Base-by-base conservation (phyloP, 2,329 filamentous ascomycete genomes). In the Botryotinia convoluta region DNA sequence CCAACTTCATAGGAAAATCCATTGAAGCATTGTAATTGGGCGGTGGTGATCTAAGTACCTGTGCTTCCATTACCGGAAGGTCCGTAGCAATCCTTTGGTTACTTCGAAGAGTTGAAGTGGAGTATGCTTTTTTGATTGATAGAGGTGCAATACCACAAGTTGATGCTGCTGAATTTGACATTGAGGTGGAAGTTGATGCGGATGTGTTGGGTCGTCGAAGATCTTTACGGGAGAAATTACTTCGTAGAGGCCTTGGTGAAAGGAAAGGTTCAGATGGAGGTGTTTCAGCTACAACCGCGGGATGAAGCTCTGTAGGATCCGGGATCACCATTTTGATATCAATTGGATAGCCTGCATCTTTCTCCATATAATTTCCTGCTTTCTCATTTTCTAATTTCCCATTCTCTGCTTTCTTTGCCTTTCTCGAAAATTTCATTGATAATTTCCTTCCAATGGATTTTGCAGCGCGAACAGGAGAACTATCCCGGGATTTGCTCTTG, bases 401-500 rank as follows among this genome's bases (percentile, higher is more conserved):
- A n/a, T 16, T 67, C 14, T 39, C 35, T n/a, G 12, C 35, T 39
- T 32, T 54, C 16, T 8, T 37, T n/a, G 26, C 45, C 1, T 29
- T 54, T 54, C 32, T 68, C 4, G 64, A 68, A 20, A 68, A 68
- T 18, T 54, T 68, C 14, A 35, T 48, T 26, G 64, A 68, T 39
- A 68, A 9, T 39, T 54, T 68, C 9, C 26, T 54, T 29, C 35
- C 26, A 1, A 68, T 16, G 10, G 45, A 68, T 54, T 26, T 68
- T 54, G 64, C 64, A 9, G 45, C 45, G 12, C 32, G 64, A 14
- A 51, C 16, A 3, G 45, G 35, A 54, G 64, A 54, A 22, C 48
- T 54, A n/a, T 51, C 48, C 44, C 26, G 26, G 39, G 64, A 18
- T 8, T 54, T 51, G 16, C 32, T n/a, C 37, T n/a, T 54, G 7